These are phyloP conservation scores for Coemansia sp. DNA, from an alignment of 192 early-diverging fungal species.

Conservation along the genomic window DNA sequence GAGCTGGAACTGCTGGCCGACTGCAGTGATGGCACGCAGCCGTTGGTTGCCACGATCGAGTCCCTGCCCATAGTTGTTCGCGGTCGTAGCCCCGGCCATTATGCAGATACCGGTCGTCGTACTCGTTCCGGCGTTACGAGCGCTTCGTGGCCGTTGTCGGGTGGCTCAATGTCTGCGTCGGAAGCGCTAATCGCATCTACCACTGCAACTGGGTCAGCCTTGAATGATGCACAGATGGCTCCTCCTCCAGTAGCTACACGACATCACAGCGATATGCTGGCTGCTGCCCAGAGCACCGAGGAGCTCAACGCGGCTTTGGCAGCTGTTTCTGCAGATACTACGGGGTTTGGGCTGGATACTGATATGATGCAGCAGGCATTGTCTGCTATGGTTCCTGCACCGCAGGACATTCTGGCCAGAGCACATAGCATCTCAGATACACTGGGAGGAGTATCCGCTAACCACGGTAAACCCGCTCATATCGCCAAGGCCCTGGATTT, in stretches of 20 bases:
- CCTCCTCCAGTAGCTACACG: too few relatives aligned
- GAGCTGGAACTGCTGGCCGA: slow-evolving; percentile 77
- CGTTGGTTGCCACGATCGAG: slow-evolving; percentile 65
- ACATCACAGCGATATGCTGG: not conserved
- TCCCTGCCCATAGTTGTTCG: slow-evolving; percentile 88
- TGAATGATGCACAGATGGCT: too few relatives aligned
- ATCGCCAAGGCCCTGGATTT: too few relatives aligned
- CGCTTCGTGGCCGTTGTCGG: not conserved
- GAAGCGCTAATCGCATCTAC: not conserved
- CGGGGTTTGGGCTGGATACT: slow-evolving; percentile 10
- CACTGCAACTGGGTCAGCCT: not conserved
- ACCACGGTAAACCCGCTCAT: too few relatives aligned
- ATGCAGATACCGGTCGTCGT: slow-evolving; percentile 57
- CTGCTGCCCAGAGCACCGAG: not conserved
- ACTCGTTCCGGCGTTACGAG: not conserved
- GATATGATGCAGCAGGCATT: slow-evolving; percentile 15
- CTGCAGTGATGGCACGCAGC: slow-evolving; percentile 55
- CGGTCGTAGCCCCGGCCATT: slow-evolving; percentile 92
- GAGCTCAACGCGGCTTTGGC: slow-evolving; percentile 6
- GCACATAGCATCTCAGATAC: slow-evolving; percentile 2
- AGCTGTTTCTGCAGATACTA: slow-evolving; percentile 5
- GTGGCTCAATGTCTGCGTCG: not conserved
- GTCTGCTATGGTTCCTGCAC: slow-evolving; percentile 9
- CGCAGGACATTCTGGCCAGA: slow-evolving; percentile 15
- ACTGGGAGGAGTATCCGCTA: too few relatives aligned